Evolutionary conservation across 1,139 yeast genomes (phyloP).

Genomic region (Yamadazyma diospyri): DNA sequence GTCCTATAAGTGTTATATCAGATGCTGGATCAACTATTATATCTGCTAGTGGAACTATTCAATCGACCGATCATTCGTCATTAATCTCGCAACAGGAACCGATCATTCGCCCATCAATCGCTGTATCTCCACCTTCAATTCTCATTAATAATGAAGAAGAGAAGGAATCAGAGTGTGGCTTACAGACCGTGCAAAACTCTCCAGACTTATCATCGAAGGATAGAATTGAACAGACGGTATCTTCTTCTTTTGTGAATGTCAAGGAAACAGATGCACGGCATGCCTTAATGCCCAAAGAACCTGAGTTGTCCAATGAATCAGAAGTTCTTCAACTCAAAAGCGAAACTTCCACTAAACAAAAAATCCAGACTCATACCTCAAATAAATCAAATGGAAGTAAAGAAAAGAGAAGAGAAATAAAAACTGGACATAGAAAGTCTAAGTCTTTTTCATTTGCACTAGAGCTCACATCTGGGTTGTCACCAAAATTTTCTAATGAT

Average conservation of each 20-base stretch:
- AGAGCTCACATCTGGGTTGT: constrained; percentile 12
- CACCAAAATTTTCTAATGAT: constrained; percentile 10
- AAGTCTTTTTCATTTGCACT: constrained; percentile 13
- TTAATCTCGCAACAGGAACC: constrained; percentile 17
- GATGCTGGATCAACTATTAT: constrained; percentile 28
- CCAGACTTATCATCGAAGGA: constrained; percentile 8
- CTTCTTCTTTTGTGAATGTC: constrained; percentile 4
- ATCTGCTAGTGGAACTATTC: constrained; percentile 29
- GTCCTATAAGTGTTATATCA: constrained; percentile 28
- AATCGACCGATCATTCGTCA: constrained; percentile 34
- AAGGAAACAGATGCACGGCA: constrained; percentile 28
- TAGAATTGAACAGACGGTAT: constrained; percentile 1
- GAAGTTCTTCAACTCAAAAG: constrained; percentile 22
- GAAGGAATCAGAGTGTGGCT: constrained; percentile 9
- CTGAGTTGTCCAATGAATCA: constrained; percentile 25
- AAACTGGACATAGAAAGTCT: constrained; percentile 11
- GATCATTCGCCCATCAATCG: not conserved
- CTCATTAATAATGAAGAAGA: constrained; percentile 17
- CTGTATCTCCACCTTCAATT: constrained; percentile 19
- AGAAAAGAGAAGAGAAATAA: not conserved
- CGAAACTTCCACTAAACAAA: too few species aligned
- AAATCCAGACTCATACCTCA: not conserved
- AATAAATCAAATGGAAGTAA: not conserved
- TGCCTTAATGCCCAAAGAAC: constrained; percentile 29
- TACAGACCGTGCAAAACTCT: constrained; percentile 12